Base-by-base conservation (phyloP, 306 rosid genomes). In the Medicago ruthenica region DNA sequence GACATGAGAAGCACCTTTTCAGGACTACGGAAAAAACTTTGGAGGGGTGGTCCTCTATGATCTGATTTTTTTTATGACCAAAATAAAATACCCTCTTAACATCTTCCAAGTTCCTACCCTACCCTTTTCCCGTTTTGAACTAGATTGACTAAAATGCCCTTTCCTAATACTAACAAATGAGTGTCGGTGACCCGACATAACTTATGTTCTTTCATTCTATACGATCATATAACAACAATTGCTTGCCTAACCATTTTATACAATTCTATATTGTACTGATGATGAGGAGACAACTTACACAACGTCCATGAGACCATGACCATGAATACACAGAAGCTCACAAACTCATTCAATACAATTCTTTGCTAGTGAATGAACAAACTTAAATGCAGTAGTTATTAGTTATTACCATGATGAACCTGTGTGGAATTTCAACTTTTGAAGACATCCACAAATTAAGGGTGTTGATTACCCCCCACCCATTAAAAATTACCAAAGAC, bases 151-250 rank as follows among this genome's bases (percentile, higher is more conserved):
- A 79, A 0, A 53, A 73, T 87, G 75, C 62, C 85, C 91, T 58
- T 80, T 27, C 67, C 73, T 74, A 6, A 65, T 27, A 37, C 69
- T 3, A 76, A 83, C 70, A 89, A 89, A 22, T 54, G n/a, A 69
- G 83, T 86, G 97, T 92, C 97, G 97, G 97, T 87, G 81, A 83
- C 71, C 89, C 83, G 87, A 86, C 88, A 86, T 24, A 76, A 63
- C 82, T 44, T 24, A 64, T 80, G 77, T 50, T 67, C 31, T 24
- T 70, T 79, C 67, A 71, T 31, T 45, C 74, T 18, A 53, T 62
- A 69, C 8, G 64, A 64, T 80, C 81, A 36, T 48, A 57, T n/a
- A 68, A 20, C 61, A 75, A 77, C 62, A 66, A 75, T 50, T 72
- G 75, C 72, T 71, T 47, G 76, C 77, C 80, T 67, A 59, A 13